Percentiles rank a stretch among this genome's conserved stretches.
Evolutionary conservation across 345 rosid species (phyloP).

Genomic region (Boechera retrofracta): DNA sequence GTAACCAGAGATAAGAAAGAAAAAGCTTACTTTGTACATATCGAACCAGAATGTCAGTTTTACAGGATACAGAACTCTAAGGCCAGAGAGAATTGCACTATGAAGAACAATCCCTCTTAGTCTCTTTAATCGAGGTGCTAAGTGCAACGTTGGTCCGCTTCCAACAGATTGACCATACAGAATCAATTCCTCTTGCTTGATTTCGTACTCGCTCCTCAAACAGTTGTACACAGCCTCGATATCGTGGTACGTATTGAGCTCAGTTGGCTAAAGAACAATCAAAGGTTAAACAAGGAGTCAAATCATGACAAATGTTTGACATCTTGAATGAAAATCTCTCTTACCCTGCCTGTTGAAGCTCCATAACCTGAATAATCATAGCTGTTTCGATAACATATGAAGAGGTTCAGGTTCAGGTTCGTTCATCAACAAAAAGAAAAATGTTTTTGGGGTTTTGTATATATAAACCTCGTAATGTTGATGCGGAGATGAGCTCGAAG

Average conservation of each 20-base stretch:
- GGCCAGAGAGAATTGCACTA: conserved; percentile 89
- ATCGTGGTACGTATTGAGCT: conserved; percentile 83
- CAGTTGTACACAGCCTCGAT: conserved; percentile 84
- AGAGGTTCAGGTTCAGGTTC: background rate
- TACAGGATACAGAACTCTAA: conserved; percentile 85
- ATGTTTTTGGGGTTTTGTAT: background rate
- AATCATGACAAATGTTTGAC: background rate
- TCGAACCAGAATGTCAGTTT: conserved; percentile 94
- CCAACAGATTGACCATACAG: conserved; percentile 93
- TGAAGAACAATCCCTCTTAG: conserved; percentile 84
- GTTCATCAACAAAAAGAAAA: background rate
- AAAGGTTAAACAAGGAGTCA: background rate
- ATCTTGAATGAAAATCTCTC: background rate
- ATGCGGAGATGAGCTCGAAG: conserved; percentile 89
- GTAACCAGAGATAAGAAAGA: background rate
- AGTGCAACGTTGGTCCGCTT: conserved; percentile 87
- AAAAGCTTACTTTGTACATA: conserved; percentile 64
- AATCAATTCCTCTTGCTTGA: conserved; percentile 78
- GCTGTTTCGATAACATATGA: conserved; percentile 49
- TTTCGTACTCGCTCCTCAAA: conserved; percentile 67
- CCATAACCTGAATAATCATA: conserved; percentile 99
- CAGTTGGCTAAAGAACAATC: conserved; percentile 64
- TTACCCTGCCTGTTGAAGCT: conserved; percentile 94
- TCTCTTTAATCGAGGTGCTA: conserved; percentile 65
- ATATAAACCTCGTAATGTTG: conserved; percentile 79